Conservation (phyloP, 495 filamentous ascomycete genomes). For the Jackrogersella multiformis region DNA sequence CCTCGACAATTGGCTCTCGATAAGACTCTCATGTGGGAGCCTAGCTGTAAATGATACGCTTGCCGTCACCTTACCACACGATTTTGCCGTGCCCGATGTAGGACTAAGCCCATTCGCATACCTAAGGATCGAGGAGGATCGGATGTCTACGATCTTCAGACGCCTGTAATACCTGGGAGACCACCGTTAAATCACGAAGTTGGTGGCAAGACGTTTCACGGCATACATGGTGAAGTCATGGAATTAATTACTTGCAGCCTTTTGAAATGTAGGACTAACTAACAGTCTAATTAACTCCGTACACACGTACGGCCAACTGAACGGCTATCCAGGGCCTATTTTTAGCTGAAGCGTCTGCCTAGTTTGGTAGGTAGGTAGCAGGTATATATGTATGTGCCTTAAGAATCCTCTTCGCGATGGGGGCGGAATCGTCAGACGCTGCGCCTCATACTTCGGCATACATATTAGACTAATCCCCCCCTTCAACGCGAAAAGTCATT, state of each 20-base stretch:
- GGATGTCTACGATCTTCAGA: not conserved
- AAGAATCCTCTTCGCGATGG: conserved; percentile 7
- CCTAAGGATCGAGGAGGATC: not conserved
- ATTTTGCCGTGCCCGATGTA: not conserved
- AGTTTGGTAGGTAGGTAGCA: no score
- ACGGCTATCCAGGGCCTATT: conserved; percentile 3
- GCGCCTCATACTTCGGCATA: conserved; percentile 2
- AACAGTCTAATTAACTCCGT: not conserved
- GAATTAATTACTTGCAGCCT: not conserved
- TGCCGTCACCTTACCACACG: not conserved
- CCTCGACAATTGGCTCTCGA: not conserved
- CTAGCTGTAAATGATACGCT: conserved; percentile 3
- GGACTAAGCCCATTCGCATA: not conserved
- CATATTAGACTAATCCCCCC: not conserved
- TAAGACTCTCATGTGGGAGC: not conserved
- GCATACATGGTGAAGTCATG: not conserved
- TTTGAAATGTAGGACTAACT: conserved; percentile 1
- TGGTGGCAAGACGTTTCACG: conserved; percentile 1
- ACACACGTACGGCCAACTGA: not conserved
- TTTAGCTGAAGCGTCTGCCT: not conserved
- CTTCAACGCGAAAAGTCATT: no score
- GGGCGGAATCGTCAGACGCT: not conserved
- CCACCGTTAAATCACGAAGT: not conserved
- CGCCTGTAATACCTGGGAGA: not conserved
- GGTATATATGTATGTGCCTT: not conserved